These are phyloP conservation scores for Malassezia psittaci DNA, from an alignment of 1,284 basidiomycete genomes.

Conservation along the genomic window DNA sequence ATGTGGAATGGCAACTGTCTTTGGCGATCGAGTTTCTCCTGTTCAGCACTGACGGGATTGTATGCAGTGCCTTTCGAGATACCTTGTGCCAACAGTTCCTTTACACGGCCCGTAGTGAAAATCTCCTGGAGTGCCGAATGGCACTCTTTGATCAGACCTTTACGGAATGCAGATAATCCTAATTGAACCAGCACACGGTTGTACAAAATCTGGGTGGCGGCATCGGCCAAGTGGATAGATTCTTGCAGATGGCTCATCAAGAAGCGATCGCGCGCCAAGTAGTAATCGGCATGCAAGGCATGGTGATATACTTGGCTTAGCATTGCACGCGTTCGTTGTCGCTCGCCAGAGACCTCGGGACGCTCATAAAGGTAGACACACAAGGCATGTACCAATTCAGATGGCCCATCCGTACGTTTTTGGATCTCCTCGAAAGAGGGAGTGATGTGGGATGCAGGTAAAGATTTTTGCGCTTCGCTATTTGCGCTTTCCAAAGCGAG, in stretches of 20 bases:
- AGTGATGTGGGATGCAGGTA: constrained; percentile 26
- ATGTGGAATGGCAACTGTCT: constrained; percentile 97
- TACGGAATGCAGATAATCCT: constrained; percentile 90
- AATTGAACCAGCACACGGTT: constrained; percentile 96
- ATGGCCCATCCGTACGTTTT: constrained; percentile 48
- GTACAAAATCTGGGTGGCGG: constrained; percentile 93
- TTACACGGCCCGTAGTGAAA: constrained; percentile 84
- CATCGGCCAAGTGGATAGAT: constrained; percentile 86
- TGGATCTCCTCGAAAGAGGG: constrained; percentile 18
- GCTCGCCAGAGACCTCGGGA: constrained; percentile 61
- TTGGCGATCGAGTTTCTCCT: constrained; percentile 91
- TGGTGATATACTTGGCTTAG: constrained; percentile 88
- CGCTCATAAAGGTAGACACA: constrained; percentile 90
- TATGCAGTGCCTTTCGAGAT: constrained; percentile 78
- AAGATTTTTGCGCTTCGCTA: constrained; percentile 46
- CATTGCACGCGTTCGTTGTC: constrained; percentile 85
- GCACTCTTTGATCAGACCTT: constrained; percentile 84
- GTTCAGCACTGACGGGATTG: constrained; percentile 71
- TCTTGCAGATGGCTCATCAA: constrained; percentile 98
- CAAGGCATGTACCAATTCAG: constrained; percentile 71
- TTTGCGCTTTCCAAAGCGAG: constrained; percentile 64
- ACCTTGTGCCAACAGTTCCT: constrained; percentile 93
- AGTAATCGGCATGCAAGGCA: constrained; percentile 89
- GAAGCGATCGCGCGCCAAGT: constrained; percentile 93
- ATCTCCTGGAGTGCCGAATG: constrained; percentile 89